Base-by-base conservation (phyloP, 2,329 filamentous ascomycete genomes). In the Diaporthe destruens region DNA sequence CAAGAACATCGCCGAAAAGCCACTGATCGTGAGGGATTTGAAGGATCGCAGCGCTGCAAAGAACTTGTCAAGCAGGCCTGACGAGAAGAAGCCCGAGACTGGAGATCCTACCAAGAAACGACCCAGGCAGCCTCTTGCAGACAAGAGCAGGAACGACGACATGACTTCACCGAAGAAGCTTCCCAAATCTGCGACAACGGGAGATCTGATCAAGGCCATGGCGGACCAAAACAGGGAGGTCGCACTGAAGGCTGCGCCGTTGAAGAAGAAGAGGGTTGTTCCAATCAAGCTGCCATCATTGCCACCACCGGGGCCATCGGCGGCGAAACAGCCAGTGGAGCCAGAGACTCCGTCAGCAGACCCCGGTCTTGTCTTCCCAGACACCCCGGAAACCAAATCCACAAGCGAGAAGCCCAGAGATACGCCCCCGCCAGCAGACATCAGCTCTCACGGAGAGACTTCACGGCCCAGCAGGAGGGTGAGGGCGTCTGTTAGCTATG, bases 401-500 rank as follows among this genome's bases (percentile, higher is more conserved):
- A 76, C 77, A 76, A 70, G 59, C 73, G 80, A 78, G 69, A 81
- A 81, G 65, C 81, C 76, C 25, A 80, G 84, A 71, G 89, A 90
- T 76, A 91, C 90, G 0, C 89, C 90, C 3, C 90, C 90, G 6
- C 90, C 90, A 6, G 80, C 84, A 20, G 87, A 91, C 75, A 87
- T 91, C 47, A 88, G 86, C 9, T 83, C 82, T 9, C 85, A 81
- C 47, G 86, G 87, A 65, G 88, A 92, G 76, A 87, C 87, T 36
- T 86, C 88, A 36, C 87, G 94, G 56, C 88, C 89, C 29, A 92
- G 91, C 76, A 86, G 94, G 76, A 88, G 94, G 75, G 89, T 90
- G 61, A 87, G 92, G 77, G 84, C 89, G 14, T 87, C 90, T 65
- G 88, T 96, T 74, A 96, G 93, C 83, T 96, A 96, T 80, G 92